Base-by-base conservation (phyloP, 148 eudicot species). In the Rhododendron ferrugineum region DNA sequence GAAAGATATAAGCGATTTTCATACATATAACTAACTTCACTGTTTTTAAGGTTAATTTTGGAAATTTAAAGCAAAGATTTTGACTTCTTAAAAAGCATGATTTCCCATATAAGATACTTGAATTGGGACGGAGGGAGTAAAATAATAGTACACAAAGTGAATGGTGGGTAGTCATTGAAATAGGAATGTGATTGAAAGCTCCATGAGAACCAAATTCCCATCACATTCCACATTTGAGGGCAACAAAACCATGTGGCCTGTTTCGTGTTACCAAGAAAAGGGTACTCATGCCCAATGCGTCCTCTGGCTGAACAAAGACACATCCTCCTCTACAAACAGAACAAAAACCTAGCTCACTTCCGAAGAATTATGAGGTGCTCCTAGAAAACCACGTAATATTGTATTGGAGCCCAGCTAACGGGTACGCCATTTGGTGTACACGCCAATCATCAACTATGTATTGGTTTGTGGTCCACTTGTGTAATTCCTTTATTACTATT, bases 221-320 rank as follows among this genome's bases (percentile, higher is more conserved):
- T 77, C 52, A 77, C 80, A 18, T 77, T 23, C 47, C 80, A 77
- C 11, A 77, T 42, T 15, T 77, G 47, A 42, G 30, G 50, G 80
- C 80, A 78, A 28, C 81, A 78, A 46, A 47, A 47, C 81, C 58
- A 78, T 78, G 81, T 78, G 81, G 54, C 34, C 80, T 44, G 56
- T 78, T 77, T 78, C 54, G 32, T 42, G n/a, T 77, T 46, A 15
- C 80, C 11, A 6, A 62, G 5, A 77, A 77, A 77, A 36, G 6
- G 20, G 5, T 44, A 42, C 56, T 49, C 56, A 78, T 26, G 49
- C 58, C 58, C 56, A 76, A 40, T 40, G 42, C 56, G 47, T n/a
- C 5, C 16, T 14, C 36, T 4, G 3, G 40, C 36, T n/a, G 15
- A 49, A 78, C 52, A 18, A 49, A n/a, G 47, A 46, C 10, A 5